Base-by-base conservation (phyloP, 768 basidiomycete species). In the Cystobasidium onofrii region DNA sequence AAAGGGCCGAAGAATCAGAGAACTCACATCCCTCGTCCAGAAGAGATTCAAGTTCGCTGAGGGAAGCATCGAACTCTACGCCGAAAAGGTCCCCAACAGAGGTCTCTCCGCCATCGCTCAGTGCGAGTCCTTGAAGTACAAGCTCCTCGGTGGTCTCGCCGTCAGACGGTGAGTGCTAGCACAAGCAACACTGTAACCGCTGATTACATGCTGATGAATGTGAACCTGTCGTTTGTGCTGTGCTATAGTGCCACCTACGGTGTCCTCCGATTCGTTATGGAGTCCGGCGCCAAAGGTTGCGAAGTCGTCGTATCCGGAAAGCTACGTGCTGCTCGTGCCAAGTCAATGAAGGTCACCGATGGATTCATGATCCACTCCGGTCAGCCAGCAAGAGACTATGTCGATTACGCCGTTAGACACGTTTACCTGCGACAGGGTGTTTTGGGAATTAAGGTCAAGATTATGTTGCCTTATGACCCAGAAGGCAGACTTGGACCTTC, bases 191-290 rank as follows among this genome's bases (percentile, higher is more conserved):
- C n/a, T n/a, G n/a, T n/a, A n/a, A n/a, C n/a, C n/a, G n/a, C n/a
- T n/a, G n/a, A n/a, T n/a, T n/a, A n/a, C n/a, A n/a, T n/a, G n/a
- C n/a, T n/a, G n/a, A 20, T n/a, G 13, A 20, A 43, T 64, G 27
- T 29, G 36, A 4, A 34, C 1, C 36, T 36, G 12, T 27, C 25
- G 17, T 29, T 18, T 18, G 43, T 31, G 1, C 52, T 9, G 15
- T 36, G 15, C 39, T 15, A 10, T 77, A 92, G 91, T 80, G 92
- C 92, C 61, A 97, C 95, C 85, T 99, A 98, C 83, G 96, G 96
- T 89, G 96, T 99, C 80, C 92, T 99, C 81, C 92, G 96, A 81
- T 99, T 97, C 85, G 93, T 99, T 79, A 99, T 99, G 96, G 96
- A 99, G 85, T 97, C 95, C 74, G 91, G 91, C 79, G 96, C 96